phyloP scores from a whole-genome alignment of 177 flowering plant genomes.

The Vitis hybrid region DNA sequence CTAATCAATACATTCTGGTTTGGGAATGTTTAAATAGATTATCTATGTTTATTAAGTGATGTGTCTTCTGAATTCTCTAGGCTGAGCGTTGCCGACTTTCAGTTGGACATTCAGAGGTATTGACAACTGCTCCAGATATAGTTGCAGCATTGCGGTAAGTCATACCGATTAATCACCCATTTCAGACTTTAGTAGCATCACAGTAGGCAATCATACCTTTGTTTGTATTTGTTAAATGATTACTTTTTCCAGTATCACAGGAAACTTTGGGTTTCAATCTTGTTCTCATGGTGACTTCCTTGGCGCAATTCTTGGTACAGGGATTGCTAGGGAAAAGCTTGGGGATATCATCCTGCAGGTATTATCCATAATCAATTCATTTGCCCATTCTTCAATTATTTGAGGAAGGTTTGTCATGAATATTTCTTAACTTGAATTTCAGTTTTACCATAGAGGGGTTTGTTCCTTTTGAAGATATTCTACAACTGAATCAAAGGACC shows the following conservation, averaged over 20 bases:
- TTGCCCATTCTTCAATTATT: background rate
- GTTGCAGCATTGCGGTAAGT: conserved; percentile 78
- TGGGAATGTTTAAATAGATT: no score
- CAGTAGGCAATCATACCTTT: background rate
- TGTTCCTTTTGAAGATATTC: background rate
- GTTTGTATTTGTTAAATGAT: conserved; percentile 10
- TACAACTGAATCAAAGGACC: no score
- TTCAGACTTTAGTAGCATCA: background rate
- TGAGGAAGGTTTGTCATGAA: background rate
- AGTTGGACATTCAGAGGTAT: conserved; percentile 71
- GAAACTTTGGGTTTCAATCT: conserved; percentile 81
- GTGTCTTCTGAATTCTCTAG: conserved; percentile 29
- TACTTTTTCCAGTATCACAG: conserved; percentile 62
- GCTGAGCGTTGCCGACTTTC: conserved; percentile 95
- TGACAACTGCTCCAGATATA: conserved; percentile 64
- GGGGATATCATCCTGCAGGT: conserved; percentile 95
- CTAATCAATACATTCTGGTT: background rate
- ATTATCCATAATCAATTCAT: conserved; percentile 5
- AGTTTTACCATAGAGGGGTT: background rate
- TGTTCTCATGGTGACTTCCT: conserved; percentile 96
- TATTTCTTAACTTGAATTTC: background rate
- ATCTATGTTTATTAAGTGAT: background rate
- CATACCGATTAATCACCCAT: background rate
- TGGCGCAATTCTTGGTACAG: conserved; percentile 91
- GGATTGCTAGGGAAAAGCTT: conserved; percentile 84